A percentile compares a stretch with the other conserved stretches of the same genome.
These are phyloP conservation scores for Herpetomonas samuelpessoai DNA, from an alignment of 208 protist species.

Conservation along the genomic window DNA sequence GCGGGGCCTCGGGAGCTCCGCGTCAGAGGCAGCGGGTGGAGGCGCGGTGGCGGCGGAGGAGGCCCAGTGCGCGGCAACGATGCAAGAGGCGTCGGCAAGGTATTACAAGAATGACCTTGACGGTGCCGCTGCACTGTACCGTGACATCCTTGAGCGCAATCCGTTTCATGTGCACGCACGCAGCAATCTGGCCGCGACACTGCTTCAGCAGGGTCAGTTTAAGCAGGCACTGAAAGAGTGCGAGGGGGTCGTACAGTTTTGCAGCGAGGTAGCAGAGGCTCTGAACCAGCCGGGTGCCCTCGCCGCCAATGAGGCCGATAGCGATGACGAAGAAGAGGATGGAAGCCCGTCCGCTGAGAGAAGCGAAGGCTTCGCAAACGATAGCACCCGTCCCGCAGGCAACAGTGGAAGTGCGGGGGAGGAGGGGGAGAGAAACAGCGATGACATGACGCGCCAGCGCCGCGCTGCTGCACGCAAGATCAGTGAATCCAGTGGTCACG, in stretches of 20 bases:
- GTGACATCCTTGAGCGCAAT: constrained; percentile 49
- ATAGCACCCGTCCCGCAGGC: not conserved
- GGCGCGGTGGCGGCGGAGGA: constrained; percentile 3
- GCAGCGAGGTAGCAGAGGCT: constrained; percentile 77
- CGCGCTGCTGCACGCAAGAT: constrained; percentile 61
- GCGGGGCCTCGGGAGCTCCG: constrained; percentile 29
- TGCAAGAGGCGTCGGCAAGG: constrained; percentile 61
- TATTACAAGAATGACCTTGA: constrained; percentile 71
- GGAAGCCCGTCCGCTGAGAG: constrained; percentile 4
- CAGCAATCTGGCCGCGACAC: constrained; percentile 64
- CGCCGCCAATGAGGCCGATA: constrained; percentile 46
- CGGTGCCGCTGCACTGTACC: constrained; percentile 55
- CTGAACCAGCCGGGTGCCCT: constrained; percentile 69
- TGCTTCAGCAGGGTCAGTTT: constrained; percentile 77
- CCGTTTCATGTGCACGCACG: constrained; percentile 53
- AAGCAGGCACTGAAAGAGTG: constrained; percentile 67
- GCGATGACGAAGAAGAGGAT: constrained; percentile 78
- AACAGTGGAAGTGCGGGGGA: constrained; percentile 6
- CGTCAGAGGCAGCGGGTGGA: constrained; percentile 3
- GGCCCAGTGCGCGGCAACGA: constrained; percentile 17
- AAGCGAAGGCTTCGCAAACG: not conserved
- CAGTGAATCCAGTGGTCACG: constrained; percentile 72
- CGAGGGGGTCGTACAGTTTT: constrained; percentile 63
- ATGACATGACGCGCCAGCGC: constrained; percentile 38
- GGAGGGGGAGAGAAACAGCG: constrained; percentile 15